Percentiles rank a stretch among this genome's conserved stretches.
phyloP scores from a whole-genome alignment of 2,329 filamentous ascomycete genomes.

The Chalaropsis thielavioides region DNA sequence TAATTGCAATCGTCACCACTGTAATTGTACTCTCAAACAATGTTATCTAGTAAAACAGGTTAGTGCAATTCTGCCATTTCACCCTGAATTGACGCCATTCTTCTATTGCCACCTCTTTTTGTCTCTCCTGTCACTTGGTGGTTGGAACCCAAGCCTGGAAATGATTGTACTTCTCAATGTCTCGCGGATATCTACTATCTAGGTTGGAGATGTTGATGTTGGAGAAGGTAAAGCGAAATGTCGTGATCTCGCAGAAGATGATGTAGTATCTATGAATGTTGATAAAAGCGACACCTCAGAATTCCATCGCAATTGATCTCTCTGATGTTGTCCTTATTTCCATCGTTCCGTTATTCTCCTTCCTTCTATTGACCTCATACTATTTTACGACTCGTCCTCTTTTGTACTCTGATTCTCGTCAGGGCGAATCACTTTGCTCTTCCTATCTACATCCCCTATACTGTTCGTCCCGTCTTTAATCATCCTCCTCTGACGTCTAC shows the following conservation, averaged over 20 bases:
- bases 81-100: not conserved
- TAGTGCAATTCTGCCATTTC: not conserved
- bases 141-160: not conserved
- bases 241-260: constrained; percentile 1
- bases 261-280: not conserved
- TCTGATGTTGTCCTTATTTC: not conserved
- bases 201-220: not conserved
- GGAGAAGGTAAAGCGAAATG: not conserved
- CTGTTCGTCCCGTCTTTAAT: not conserved
- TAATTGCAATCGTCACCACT: too few relatives aligned
- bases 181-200: not conserved
- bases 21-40: too few relatives aligned
- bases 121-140: not conserved
- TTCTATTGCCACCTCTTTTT: not conserved
- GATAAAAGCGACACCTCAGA: not conserved
- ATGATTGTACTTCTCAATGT: not conserved
- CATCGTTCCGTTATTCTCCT: not conserved
- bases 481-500: not conserved
- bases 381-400: too few relatives aligned
- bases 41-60: too few relatives aligned
- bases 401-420: too few relatives aligned
- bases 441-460: not conserved
- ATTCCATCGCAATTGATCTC: not conserved
- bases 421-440: not conserved
- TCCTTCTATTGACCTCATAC: not conserved